These are phyloP conservation scores for Agaricus blazei DNA, from an alignment of 768 basidiomycete species.

Conservation along the genomic window DNA sequence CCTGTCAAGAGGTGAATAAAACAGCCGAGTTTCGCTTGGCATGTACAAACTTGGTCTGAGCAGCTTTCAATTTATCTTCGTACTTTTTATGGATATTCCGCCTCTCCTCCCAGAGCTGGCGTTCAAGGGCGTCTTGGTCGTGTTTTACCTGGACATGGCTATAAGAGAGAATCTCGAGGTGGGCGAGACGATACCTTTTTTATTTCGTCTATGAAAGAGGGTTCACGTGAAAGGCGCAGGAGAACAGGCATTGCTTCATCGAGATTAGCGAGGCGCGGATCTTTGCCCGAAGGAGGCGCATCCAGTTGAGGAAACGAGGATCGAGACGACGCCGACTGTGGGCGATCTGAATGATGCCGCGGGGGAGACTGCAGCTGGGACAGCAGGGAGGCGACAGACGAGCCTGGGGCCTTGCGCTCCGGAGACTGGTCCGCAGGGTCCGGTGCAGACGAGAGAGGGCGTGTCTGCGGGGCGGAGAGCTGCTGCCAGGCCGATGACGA, in stretches of 20 bases:
- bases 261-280: constrained; percentile 11
- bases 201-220: constrained; percentile 43
- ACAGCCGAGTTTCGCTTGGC: not conserved
- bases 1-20: constrained; percentile 30
- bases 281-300: not conserved
- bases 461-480: constrained; percentile 14
- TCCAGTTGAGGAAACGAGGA: not conserved
- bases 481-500: constrained; percentile 69
- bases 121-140: constrained; percentile 69
- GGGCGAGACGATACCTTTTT: constrained; percentile 37
- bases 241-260: constrained; percentile 31
- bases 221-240: constrained; percentile 58
- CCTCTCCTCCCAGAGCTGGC: constrained; percentile 64
- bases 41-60: constrained; percentile 54
- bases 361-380: constrained; percentile 49
- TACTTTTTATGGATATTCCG: constrained; percentile 56
- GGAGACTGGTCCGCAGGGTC: constrained; percentile 6
- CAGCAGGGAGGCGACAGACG: constrained; percentile 56
- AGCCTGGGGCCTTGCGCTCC: constrained; percentile 1
- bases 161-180: constrained; percentile 1
- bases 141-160: constrained; percentile 49
- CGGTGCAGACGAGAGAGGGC: constrained; percentile 3
- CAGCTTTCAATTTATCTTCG: constrained; percentile 66
- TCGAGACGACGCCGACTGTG: not conserved
- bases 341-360: not conserved